phyloP scores from a whole-genome alignment of 257 asterid genomes.

The Gynochthodes officinalis region DNA sequence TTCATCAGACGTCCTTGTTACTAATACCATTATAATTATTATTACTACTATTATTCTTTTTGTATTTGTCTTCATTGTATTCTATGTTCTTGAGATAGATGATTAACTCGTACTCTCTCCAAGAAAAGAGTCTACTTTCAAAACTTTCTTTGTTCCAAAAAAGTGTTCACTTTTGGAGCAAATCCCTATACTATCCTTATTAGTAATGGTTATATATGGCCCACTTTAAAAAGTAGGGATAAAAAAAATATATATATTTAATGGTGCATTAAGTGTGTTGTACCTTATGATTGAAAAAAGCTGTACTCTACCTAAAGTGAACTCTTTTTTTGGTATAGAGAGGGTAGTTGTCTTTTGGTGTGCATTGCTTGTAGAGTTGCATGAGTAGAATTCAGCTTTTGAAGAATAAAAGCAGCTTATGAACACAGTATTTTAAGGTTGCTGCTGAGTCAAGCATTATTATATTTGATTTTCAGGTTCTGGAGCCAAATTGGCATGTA shows the following conservation, averaged over 20 bases:
- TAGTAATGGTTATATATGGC: too few relatives aligned
- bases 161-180: too few relatives aligned
- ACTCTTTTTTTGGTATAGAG: too few relatives aligned
- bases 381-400: background rate
- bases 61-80: conserved; percentile 8
- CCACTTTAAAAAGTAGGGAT: too few relatives aligned
- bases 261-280: too few relatives aligned
- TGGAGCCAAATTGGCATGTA: conserved; percentile 98
- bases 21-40: background rate
- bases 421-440: background rate
- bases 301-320: too few relatives aligned
- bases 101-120: conserved; percentile 4
- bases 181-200: too few relatives aligned
- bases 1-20: conserved; percentile 1
- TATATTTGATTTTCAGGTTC: conserved; percentile 50
- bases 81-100: conserved; percentile 10
- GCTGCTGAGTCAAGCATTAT: background rate
- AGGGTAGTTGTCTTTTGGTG: background rate
- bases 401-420: background rate
- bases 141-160: too few relatives aligned
- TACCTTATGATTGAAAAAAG: too few relatives aligned
- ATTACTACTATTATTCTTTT: background rate
- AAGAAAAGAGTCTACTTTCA: too few relatives aligned
- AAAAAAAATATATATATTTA: too few relatives aligned
- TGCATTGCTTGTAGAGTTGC: background rate